A percentile compares a stretch with the other conserved stretches of the same genome.
Conservation (phyloP, 2,329 filamentous ascomycete species). For the Ascochyta rabiei region DNA sequence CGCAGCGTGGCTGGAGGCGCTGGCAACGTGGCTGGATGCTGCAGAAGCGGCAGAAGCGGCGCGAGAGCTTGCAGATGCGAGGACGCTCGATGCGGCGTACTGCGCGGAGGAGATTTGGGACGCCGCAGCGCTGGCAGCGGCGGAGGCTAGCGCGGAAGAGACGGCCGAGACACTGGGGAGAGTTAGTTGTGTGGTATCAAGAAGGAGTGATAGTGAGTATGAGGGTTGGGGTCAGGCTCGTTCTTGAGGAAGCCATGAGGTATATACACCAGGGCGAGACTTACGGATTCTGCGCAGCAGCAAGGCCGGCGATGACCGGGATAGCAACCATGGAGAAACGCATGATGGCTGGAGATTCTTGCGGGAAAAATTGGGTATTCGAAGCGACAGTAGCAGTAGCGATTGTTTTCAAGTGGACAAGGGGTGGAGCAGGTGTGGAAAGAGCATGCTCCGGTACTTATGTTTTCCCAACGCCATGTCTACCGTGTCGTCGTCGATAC, state of each 20-base stretch:
- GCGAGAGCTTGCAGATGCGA: conserved; percentile 4
- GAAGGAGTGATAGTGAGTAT: no score
- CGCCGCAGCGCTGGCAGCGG: background rate
- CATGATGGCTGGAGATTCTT: conserved; percentile 7
- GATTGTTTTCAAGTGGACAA: no score
- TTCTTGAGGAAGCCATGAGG: no score
- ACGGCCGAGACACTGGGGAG: background rate
- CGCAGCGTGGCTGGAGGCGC: background rate
- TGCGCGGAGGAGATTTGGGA: background rate
- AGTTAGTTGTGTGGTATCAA: no score
- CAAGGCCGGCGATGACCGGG: conserved; percentile 10
- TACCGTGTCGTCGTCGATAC: no score
- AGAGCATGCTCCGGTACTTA: no score
- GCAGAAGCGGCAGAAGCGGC: conserved; percentile 2
- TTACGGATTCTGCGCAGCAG: conserved; percentile 15
- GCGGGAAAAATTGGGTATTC: no score
- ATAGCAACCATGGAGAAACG: conserved; percentile 16
- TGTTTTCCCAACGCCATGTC: no score
- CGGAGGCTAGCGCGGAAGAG: conserved; percentile 4
- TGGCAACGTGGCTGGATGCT: background rate
- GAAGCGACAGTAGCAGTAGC: no score
- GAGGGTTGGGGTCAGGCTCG: no score
- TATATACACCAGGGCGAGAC: background rate
- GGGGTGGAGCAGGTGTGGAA: no score
- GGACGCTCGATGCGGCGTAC: conserved; percentile 2